Conservation (phyloP, 2,329 filamentous ascomycete genomes). For the Teratosphaeriaceae sp. region DNA sequence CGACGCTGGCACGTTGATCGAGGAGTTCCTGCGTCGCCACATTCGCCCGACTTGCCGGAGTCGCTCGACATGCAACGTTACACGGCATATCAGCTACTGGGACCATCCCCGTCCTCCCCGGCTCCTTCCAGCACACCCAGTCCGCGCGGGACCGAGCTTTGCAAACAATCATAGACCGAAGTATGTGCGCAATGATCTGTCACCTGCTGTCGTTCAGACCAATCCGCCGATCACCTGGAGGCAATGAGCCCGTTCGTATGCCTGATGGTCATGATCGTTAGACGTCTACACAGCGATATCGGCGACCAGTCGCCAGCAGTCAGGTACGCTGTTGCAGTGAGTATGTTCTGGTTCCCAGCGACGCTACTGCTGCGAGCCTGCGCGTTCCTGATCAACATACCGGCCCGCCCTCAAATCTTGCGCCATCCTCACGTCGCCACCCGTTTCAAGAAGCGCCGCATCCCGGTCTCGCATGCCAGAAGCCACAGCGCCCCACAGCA, state of each 20-base stretch:
- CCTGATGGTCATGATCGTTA: background rate
- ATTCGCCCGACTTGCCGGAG: slow-evolving; percentile 1
- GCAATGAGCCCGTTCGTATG: too few species aligned
- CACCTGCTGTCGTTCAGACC: too few species aligned
- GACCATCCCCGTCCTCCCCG: background rate
- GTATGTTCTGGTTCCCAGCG: slow-evolving; percentile 8
- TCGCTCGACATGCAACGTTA: background rate
- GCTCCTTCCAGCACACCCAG: slow-evolving; percentile 1
- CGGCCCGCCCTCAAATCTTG: slow-evolving; percentile 14
- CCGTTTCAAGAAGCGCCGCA: slow-evolving; percentile 21
- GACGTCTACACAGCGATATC: too few species aligned
- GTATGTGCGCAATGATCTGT: too few species aligned
- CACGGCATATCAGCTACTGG: slow-evolving; percentile 5
- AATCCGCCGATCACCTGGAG: too few species aligned
- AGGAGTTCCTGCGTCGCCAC: background rate
- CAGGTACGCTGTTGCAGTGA: background rate
- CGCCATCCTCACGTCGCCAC: slow-evolving; percentile 10
- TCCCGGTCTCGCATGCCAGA: too few species aligned
- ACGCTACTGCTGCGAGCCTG: slow-evolving; percentile 27
- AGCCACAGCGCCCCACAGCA: too few species aligned
- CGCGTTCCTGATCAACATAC: slow-evolving; percentile 29
- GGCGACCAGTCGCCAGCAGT: background rate
- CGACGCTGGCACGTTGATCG: too few species aligned
- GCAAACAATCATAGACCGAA: too few species aligned
- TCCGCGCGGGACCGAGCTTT: too few species aligned